Base-by-base conservation (phyloP, 2,329 filamentous ascomycete species). In the Shiraia sp. region DNA sequence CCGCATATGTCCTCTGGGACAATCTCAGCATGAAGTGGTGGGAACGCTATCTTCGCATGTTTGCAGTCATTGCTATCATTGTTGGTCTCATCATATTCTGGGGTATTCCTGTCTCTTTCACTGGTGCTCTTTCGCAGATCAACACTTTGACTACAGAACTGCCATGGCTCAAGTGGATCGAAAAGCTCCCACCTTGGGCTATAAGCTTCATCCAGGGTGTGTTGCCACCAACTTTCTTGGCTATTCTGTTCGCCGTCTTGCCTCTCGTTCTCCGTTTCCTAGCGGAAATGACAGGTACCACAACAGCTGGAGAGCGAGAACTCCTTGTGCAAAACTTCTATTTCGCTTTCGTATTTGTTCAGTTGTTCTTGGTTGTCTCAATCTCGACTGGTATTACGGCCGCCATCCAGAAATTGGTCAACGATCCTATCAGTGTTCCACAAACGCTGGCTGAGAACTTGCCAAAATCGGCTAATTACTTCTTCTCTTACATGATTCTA, bases 11-110 rank as follows among this genome's bases (percentile, higher is more conserved):
- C 7, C 79, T 95, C 28, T 99, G 93, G 93, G 89, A 95, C 53
- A 99, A 99, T 63, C 92, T 99, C 85, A 91, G 90, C 0, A 87
- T 96, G 57, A 83, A 80, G 40, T 97, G 93, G 92, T 97, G 91
- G 90, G 85, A 92, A 49, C 81, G 86, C 42, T 96, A 92, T 78
- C 61, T 90, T 22, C 82, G 90, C 19, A 84, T 83, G 2, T 79
- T 75, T 25, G 65, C 86, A 7, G 85, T 92, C 9, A 72, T 89
- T 22, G 69, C 74, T 6, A 57, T 87, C 16, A 85, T 95, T 6
- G 68, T 78, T 25, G 87, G 77, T 5, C 90, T 97, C 79, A 81
- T 95, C 35, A 76, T 96, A 51, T 79, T 93, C 14, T 99, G 91
- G 89, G 88, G 90, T 31, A 82, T 96, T 56, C 91, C 92, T 0